Percentiles rank a stretch among this genome's conserved stretches.
phyloP scores from a whole-genome alignment of 345 rosid genomes.

The Syzygium grande region DNA sequence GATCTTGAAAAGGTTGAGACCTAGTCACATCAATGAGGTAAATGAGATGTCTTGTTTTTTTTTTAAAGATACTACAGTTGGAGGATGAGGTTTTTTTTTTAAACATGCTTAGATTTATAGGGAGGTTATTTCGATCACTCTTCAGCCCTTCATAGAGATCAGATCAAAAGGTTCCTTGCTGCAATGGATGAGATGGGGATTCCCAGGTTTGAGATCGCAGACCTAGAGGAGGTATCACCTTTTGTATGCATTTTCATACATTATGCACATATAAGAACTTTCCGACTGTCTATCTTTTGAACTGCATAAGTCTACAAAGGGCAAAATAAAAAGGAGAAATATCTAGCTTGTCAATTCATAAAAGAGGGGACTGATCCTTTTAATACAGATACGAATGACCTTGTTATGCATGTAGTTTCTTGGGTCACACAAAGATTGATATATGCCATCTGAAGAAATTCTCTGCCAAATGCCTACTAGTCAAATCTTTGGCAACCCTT shows the following conservation, averaged over 20 bases:
- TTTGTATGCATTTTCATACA: background rate
- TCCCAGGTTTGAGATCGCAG: constrained; percentile 52
- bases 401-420: background rate
- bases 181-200: constrained; percentile 60
- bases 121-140: constrained; percentile 29
- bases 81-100: constrained; percentile 3
- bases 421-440: background rate
- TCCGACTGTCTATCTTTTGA: background rate
- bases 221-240: constrained; percentile 70
- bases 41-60: background rate
- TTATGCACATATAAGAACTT: background rate
- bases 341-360: background rate
- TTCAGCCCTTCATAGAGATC: constrained; percentile 23
- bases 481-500: background rate
- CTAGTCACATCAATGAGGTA: constrained; percentile 31
- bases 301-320: background rate
- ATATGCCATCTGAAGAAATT: background rate
- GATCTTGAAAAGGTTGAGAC: constrained; percentile 34
- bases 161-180: constrained; percentile 48
- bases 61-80: constrained; percentile 1
- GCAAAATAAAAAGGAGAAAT: background rate
- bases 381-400: background rate
- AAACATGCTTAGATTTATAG: constrained; percentile 14
- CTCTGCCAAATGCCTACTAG: background rate
- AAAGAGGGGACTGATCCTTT: background rate